A percentile compares a stretch with the other conserved stretches of the same genome.
phyloP scores from a whole-genome alignment of 2,329 filamentous ascomycete genomes.

The Aspergillus candidus region DNA sequence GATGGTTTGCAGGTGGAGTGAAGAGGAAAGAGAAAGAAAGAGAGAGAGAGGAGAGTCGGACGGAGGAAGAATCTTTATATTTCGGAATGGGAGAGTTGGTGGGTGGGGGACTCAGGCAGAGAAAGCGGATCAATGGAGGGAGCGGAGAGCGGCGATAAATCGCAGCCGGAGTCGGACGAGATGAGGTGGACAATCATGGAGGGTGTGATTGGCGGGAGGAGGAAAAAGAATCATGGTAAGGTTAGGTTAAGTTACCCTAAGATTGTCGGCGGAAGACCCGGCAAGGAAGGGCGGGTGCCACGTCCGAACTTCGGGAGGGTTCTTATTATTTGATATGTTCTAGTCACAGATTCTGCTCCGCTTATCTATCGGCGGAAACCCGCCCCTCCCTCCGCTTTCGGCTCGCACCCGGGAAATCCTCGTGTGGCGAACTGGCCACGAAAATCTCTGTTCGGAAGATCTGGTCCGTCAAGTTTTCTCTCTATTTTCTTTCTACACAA shows the following conservation, averaged over 20 bases:
- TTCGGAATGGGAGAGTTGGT: slow-evolving; percentile 40
- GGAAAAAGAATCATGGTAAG: background rate
- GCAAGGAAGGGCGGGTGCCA: slow-evolving; percentile 8
- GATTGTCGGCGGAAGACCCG: slow-evolving; percentile 6
- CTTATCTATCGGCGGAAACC: slow-evolving; percentile 27
- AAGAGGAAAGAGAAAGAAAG: slow-evolving; percentile 9
- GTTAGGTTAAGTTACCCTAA: too few relatives aligned
- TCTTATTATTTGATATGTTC: slow-evolving; percentile 30
- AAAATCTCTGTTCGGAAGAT: background rate
- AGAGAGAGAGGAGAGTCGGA: slow-evolving; percentile 3
- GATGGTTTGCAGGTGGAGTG: slow-evolving; percentile 12
- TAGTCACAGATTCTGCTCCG: slow-evolving; percentile 27
- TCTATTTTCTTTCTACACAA: background rate
- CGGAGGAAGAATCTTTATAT: slow-evolving; percentile 20
- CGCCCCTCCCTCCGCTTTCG: slow-evolving; percentile 11
- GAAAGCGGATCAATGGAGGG: slow-evolving; percentile 1
- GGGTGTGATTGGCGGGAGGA: slow-evolving; percentile 10
- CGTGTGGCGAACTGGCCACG: background rate
- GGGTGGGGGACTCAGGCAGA: slow-evolving; percentile 7
- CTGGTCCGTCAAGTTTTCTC: too few relatives aligned
- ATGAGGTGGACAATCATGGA: background rate
- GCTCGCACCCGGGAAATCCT: slow-evolving; percentile 8
- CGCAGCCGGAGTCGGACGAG: slow-evolving; percentile 31
- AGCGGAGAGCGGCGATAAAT: slow-evolving; percentile 8
- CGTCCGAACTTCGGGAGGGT: slow-evolving; percentile 30